Evolutionary conservation across 768 basidiomycete species (phyloP).

Genomic region (Russula olivacea): DNA sequence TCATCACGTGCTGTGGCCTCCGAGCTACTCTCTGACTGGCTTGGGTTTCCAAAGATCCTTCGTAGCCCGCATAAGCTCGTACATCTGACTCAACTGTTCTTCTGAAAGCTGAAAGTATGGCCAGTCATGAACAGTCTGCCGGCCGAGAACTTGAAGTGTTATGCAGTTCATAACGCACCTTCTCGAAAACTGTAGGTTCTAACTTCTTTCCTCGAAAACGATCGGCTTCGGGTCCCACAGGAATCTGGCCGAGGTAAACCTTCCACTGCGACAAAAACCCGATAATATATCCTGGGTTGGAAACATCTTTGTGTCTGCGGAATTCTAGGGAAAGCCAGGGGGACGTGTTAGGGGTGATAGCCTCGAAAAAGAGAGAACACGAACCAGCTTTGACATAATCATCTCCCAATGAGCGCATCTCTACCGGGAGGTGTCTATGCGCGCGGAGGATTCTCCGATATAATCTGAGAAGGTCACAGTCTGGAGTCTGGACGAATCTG

Average conservation of each 20-base stretch:
- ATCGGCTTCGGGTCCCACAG: slow-evolving; percentile 40
- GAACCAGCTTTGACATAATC: slow-evolving; percentile 41
- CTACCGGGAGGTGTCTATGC: slow-evolving; percentile 38
- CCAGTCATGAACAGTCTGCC: background rate
- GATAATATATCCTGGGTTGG: slow-evolving; percentile 87
- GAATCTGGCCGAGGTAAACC: slow-evolving; percentile 73
- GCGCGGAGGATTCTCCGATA: slow-evolving; percentile 41
- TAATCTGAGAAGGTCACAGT: slow-evolving; percentile 30
- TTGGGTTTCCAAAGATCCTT: slow-evolving; percentile 86
- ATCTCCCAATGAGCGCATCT: slow-evolving; percentile 45
- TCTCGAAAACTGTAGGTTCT: slow-evolving; percentile 68
- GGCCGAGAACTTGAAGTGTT: background rate
- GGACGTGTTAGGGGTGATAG: background rate
- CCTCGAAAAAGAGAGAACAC: background rate
- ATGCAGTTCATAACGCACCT: slow-evolving; percentile 40
- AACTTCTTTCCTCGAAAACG: slow-evolving; percentile 59
- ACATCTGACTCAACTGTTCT: slow-evolving; percentile 89
- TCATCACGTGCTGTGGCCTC: background rate
- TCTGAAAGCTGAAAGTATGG: slow-evolving; percentile 60
- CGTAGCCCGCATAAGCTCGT: slow-evolving; percentile 90
- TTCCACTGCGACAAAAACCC: slow-evolving; percentile 97
- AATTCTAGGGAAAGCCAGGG: slow-evolving; percentile 58
- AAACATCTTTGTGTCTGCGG: slow-evolving; percentile 66
- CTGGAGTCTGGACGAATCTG: background rate
- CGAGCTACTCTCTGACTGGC: slow-evolving; percentile 33